Conservation (phyloP, 257 asterid genomes). For the Apocynum venetum region DNA sequence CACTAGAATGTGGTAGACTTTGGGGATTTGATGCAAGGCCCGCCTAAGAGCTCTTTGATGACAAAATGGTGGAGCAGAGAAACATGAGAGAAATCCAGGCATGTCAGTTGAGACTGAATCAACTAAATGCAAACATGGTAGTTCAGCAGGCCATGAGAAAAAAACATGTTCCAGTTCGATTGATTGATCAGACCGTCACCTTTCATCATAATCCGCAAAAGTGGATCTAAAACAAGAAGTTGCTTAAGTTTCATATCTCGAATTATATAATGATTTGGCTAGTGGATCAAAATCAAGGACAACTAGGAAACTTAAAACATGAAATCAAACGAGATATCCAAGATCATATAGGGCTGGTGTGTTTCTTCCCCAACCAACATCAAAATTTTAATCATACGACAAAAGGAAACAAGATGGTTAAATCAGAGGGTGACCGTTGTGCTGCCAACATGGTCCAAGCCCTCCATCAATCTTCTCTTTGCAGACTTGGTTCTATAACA, state of each 20-base stretch:
- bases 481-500: conserved; percentile 78
- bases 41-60: no score
- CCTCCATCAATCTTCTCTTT: conserved; percentile 58
- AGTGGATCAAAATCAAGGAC: not conserved
- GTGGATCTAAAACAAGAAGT: not conserved
- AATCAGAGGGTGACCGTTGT: conserved; percentile 36
- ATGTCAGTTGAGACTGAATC: no score
- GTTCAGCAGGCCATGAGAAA: not conserved
- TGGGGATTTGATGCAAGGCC: no score
- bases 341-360: not conserved
- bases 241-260: not conserved
- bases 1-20: no score
- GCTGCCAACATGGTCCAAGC: conserved; percentile 30
- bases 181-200: no score
- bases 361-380: conserved; percentile 1
- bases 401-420: not conserved
- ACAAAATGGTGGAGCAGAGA: no score
- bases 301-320: not conserved
- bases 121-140: not conserved
- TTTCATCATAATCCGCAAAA: not conserved
- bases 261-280: not conserved
- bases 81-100: no score
- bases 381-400: not conserved
- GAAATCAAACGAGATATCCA: not conserved
- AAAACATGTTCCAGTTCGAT: not conserved